Evolutionary conservation across 305 asterid genomes (phyloP).

Genomic region (Ajuga reptans): DNA sequence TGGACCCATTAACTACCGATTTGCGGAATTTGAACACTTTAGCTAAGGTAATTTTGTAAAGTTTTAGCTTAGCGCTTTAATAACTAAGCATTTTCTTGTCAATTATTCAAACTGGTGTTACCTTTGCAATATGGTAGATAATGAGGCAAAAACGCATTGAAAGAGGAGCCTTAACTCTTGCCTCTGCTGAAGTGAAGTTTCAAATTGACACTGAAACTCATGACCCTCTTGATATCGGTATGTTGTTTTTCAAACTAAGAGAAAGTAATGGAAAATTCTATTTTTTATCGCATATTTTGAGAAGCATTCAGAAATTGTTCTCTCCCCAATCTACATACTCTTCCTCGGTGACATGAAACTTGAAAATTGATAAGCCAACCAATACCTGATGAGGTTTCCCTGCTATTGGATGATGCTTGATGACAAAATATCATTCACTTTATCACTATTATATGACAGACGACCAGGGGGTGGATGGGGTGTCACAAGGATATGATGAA

Average conservation of each 20-base stretch:
- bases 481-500: background rate
- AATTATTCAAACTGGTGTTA: background rate
- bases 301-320: slow-evolving; percentile 2
- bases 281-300: background rate
- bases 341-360: background rate
- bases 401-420: background rate
- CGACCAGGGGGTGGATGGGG: background rate
- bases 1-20: slow-evolving; percentile 84
- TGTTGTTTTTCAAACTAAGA: slow-evolving; percentile 14
- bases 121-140: slow-evolving; percentile 44
- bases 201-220: slow-evolving; percentile 98
- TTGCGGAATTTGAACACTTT: slow-evolving; percentile 81
- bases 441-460: background rate
- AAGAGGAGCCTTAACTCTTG: slow-evolving; percentile 96
- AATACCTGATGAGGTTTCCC: background rate
- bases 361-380: slow-evolving; percentile 12
- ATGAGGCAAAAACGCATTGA: slow-evolving; percentile 97
- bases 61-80: slow-evolving; percentile 4
- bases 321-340: background rate
- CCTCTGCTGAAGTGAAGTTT: slow-evolving; percentile 99
- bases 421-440: background rate
- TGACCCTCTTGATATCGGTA: slow-evolving; percentile 98
- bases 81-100: background rate
- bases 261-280: background rate
- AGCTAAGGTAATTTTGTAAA: slow-evolving; percentile 62